Percentiles rank a stretch among this genome's conserved stretches.
phyloP scores from a whole-genome alignment of 2,329 filamentous ascomycete genomes.

The Teratosphaeria gauchensis region DNA sequence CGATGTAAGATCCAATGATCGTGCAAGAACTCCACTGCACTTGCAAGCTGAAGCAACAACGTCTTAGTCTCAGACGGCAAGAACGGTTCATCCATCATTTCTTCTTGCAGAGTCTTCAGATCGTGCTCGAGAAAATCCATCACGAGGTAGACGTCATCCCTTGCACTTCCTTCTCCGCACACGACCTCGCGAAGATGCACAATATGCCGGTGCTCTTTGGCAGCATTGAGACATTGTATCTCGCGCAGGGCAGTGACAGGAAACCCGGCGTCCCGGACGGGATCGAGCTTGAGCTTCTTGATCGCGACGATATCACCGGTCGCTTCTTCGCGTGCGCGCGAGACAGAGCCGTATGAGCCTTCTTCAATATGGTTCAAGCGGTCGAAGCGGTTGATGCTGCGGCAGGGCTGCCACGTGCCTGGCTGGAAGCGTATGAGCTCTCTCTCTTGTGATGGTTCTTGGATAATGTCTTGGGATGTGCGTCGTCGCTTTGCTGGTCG shows the following conservation, averaged over 20 bases:
- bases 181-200: conserved; percentile 78
- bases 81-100: conserved; percentile 82
- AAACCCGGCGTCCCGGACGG: conserved; percentile 61
- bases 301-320: conserved; percentile 79
- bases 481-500: conserved; percentile 51
- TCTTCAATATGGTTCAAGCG: conserved; percentile 95
- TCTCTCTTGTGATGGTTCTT: conserved; percentile 29
- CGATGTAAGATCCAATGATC: conserved; percentile 79
- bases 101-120: conserved; percentile 81
- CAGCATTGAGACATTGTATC: conserved; percentile 81
- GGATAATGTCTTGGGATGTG: conserved; percentile 45
- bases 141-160: conserved; percentile 70
- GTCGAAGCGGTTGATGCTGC: conserved; percentile 80
- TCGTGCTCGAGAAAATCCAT: conserved; percentile 98
- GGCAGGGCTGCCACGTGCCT: conserved; percentile 58
- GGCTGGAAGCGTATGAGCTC: conserved; percentile 63
- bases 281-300: conserved; percentile 87
- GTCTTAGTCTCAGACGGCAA: conserved; percentile 88
- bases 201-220: conserved; percentile 66
- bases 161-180: conserved; percentile 14
- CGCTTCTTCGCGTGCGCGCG: conserved; percentile 62
- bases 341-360: conserved; percentile 91
- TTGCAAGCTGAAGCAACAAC: conserved; percentile 70
- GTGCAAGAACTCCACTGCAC: conserved; percentile 78
- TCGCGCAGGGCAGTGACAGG: conserved; percentile 88